Conservation (phyloP, 306 rosid genomes). For the Medicago arabica region DNA sequence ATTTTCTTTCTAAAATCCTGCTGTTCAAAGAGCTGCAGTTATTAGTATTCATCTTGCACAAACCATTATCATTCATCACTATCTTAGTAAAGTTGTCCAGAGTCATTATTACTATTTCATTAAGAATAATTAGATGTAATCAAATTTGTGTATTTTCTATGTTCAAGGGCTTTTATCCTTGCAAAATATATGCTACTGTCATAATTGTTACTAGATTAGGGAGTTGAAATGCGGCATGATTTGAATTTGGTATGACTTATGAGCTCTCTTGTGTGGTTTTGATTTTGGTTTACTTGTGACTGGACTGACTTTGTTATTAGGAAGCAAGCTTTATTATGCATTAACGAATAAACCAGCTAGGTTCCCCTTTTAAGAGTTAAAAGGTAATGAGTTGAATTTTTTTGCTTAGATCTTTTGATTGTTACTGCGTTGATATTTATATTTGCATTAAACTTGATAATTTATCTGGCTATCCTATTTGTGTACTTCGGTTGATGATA, state of each 20-base stretch:
- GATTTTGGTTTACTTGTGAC: not conserved
- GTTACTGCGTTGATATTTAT: not conserved
- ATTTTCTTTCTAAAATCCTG: not conserved
- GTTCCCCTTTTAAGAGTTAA: not conserved
- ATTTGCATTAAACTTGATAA: not conserved
- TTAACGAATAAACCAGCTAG: not conserved
- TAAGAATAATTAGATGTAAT: not conserved
- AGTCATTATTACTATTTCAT: not conserved
- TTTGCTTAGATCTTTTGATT: not conserved
- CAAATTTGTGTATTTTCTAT: not conserved
- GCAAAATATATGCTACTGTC: not conserved
- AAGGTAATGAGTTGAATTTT: not conserved
- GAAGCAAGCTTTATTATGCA: not conserved
- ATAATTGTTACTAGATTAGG: not conserved
- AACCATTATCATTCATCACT: not conserved
- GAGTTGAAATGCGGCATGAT: not conserved
- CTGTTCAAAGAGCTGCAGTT: not conserved
- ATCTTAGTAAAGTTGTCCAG: not conserved
- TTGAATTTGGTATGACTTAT: not conserved
- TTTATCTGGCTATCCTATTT: not conserved
- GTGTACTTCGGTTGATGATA: not conserved
- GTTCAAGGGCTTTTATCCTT: not conserved
- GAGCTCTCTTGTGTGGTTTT: not conserved
- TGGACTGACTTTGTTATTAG: not conserved
- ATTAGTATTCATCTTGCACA: not conserved